Evolutionary conservation across 139 green algal species (phyloP), one percentile per base, ranked within the genome.

Genomic region (Mychonastes homosphaera): DNA sequence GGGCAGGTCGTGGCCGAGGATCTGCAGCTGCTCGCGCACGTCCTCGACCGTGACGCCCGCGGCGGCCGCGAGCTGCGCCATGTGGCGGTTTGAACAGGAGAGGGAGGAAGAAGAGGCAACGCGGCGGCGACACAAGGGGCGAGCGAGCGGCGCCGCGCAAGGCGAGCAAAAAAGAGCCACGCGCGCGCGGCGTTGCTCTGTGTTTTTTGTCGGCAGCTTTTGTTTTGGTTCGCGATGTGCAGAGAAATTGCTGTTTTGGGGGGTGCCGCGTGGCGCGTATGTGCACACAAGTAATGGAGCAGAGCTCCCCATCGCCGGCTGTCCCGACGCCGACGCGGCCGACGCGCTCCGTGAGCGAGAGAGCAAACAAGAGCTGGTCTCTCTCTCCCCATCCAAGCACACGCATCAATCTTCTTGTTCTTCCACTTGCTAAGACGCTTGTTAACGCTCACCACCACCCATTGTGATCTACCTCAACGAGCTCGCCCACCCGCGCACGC

Each of bases 11-110:
- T 67, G 60, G 1, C 60, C 60, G 2, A 67, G 38, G 2, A 74
- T 48, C 6, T 48, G 54, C 13, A 74, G 55, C 54, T 74, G 67
- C 47, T 63, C 54, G 15, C 58, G 62, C 3, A 63, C 67, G 2
- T 58, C 53, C 7, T 53, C 46, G 28, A 16, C n/a, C 29, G 29
- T 26, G 40, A 1, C 2, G 28, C 32, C 53, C 40, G 40, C 56
- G 33, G 40, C 47, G 19, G 23, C n/a, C 12, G 0, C 51, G 27
- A 24, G 61, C 41, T 4, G 21, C 30, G 30, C 49, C 44, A 19
- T 36, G 16, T 23, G 13, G 16, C 10, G 24, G 13, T 53, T 18
- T 23, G 46, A 29, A 29, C n/a, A n/a, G n/a, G n/a, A n/a, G n/a
- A n/a, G n/a, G 54, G 43, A n/a, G 53, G 3, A 43, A 27, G 30